Percentiles rank a stretch among this genome's conserved stretches.
phyloP scores from a whole-genome alignment of 2,329 filamentous ascomycete genomes.

The Fusarium keratoplasticum region DNA sequence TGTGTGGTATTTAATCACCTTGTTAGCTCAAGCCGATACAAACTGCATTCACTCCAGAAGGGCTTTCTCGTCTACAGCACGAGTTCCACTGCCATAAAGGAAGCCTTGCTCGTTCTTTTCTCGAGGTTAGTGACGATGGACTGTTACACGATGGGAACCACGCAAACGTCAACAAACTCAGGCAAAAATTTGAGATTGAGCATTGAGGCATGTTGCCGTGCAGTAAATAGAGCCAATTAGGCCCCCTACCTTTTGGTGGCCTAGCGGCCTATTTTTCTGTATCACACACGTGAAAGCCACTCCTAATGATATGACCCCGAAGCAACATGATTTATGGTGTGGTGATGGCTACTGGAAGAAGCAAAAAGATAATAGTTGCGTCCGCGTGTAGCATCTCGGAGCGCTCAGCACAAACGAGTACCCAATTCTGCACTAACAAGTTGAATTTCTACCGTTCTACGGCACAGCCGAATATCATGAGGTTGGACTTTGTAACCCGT shows the following conservation, averaged over 20 bases:
- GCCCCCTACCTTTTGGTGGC: neutral
- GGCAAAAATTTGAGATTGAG: neutral
- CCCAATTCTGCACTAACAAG: neutral
- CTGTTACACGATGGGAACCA: no score
- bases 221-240: no score
- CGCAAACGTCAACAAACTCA: neutral
- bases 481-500: neutral
- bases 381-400: neutral
- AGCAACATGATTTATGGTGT: neutral
- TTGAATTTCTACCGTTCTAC: neutral
- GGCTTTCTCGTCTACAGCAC: no score
- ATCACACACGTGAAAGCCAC: neutral
- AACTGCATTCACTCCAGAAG: no score
- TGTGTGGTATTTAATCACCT: no score
- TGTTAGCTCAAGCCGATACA: no score
- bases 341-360: neutral
- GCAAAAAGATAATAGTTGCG: neutral
- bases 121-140: no score
- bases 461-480: neutral
- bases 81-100: no score
- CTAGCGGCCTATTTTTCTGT: neutral
- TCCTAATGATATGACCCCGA: neutral
- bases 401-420: neutral
- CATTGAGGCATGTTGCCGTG: no score
- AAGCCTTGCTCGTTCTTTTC: no score